These are phyloP conservation scores for Lachnellula arida DNA, from an alignment of 2,329 filamentous ascomycete genomes.

Conservation along the genomic window DNA sequence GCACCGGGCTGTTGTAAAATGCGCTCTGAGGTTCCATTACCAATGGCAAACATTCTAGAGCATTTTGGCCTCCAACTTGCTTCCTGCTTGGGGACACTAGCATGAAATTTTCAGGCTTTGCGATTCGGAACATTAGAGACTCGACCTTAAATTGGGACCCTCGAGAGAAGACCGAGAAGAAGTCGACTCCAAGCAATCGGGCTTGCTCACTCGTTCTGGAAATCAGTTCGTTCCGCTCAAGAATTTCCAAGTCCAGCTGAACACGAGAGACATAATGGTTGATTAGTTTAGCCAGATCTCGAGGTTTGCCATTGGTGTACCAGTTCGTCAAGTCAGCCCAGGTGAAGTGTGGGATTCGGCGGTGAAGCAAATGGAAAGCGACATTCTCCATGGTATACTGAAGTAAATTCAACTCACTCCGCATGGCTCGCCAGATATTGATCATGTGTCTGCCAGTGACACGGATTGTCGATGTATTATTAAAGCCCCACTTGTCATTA, in stretches of 20 bases:
- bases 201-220: constrained; percentile 91
- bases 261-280: constrained; percentile 74
- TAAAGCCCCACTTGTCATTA: constrained; percentile 87
- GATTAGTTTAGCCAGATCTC: constrained; percentile 69
- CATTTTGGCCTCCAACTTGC: constrained; percentile 91
- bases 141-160: constrained; percentile 99
- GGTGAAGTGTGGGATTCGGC: constrained; percentile 81
- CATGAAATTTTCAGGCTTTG: constrained; percentile 92
- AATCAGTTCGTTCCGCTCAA: constrained; percentile 86
- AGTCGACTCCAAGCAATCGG: constrained; percentile 86
- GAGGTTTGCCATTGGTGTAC: constrained; percentile 65
- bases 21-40: constrained; percentile 97
- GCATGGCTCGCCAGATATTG: constrained; percentile 96
- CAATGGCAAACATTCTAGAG: constrained; percentile 85
- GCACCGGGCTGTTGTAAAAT: constrained; percentile 83
- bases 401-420: constrained; percentile 81
- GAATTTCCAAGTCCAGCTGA: constrained; percentile 79
- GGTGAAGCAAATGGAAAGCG: constrained; percentile 82
- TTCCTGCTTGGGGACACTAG: constrained; percentile 84
- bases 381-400: constrained; percentile 98
- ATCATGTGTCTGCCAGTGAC: constrained; percentile 95
- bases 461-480: constrained; percentile 83
- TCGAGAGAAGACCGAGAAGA: constrained; percentile 91
- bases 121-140: constrained; percentile 97
- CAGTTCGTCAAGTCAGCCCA: constrained; percentile 75